These are phyloP conservation scores for Pholiota molesta DNA, from an alignment of 768 basidiomycete genomes.

Conservation along the genomic window DNA sequence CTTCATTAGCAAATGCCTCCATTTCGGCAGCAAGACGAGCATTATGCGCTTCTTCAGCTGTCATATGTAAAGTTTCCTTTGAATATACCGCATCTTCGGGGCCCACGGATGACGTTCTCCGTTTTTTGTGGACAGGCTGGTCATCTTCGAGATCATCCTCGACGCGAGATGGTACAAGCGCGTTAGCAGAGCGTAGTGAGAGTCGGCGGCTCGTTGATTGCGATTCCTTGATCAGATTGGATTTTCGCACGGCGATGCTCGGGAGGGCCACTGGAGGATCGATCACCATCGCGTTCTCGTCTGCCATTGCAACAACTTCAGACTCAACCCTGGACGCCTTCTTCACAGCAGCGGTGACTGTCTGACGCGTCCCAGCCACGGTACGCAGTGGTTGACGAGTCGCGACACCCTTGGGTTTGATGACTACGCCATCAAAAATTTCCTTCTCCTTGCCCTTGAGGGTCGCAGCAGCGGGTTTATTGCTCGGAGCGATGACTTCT, in stretches of 20 bases:
- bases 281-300: conserved; percentile 59
- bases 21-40: conserved; percentile 50
- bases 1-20: conserved; percentile 54
- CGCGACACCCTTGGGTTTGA: conserved; percentile 50
- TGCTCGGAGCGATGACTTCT: conserved; percentile 61
- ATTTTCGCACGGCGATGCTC: conserved; percentile 42
- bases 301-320: conserved; percentile 26
- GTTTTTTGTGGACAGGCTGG: conserved; percentile 69
- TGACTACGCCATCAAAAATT: conserved; percentile 65
- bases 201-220: conserved; percentile 23
- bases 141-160: conserved; percentile 58
- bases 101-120: conserved; percentile 70
- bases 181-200: conserved; percentile 23
- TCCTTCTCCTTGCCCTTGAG: conserved; percentile 64
- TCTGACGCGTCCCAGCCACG: conserved; percentile 47
- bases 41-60: conserved; percentile 48
- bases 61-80: conserved; percentile 37
- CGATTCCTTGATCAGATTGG: conserved; percentile 36
- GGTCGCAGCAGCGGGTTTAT: conserved; percentile 47
- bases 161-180: conserved; percentile 20
- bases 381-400: conserved; percentile 59
- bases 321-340: conserved; percentile 27
- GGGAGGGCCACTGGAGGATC: conserved; percentile 46
- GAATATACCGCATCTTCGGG: conserved; percentile 44
- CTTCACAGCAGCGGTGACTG: conserved; percentile 32